Conservation (phyloP, 148 eudicot genomes). For the Rhododendron kiyosumense region DNA sequence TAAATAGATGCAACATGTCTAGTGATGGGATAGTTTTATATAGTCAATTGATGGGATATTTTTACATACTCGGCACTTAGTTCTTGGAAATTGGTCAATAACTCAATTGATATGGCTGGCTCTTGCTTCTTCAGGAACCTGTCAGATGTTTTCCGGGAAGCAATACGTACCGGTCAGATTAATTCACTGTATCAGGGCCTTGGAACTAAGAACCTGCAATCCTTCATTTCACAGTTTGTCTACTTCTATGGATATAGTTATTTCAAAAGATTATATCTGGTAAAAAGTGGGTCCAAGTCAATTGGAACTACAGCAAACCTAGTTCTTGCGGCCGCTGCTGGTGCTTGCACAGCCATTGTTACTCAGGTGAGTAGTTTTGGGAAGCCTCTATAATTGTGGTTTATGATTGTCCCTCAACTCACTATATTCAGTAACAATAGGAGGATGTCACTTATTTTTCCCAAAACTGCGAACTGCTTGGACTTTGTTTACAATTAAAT, state of each 20-base stretch:
- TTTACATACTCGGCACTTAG: not conserved
- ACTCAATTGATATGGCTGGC: not conserved
- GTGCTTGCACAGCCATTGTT: slow-evolving; percentile 44
- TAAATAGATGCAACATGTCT: not conserved
- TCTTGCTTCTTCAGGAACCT: slow-evolving; percentile 33
- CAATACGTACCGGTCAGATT: slow-evolving; percentile 36
- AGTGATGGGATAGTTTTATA: not conserved
- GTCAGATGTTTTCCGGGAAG: slow-evolving; percentile 48
- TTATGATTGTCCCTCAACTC: not conserved
- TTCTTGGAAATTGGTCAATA: not conserved
- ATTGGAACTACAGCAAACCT: slow-evolving; percentile 52
- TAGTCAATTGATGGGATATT: not conserved
- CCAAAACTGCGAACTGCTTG: not conserved
- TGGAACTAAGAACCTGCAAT: slow-evolving; percentile 52
- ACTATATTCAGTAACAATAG: not conserved
- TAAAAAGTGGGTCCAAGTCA: slow-evolving; percentile 35
- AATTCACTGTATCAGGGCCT: slow-evolving; percentile 53
- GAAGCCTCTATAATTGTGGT: not conserved
- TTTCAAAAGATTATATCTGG: slow-evolving; percentile 40
- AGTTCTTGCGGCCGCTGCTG: slow-evolving; percentile 53
- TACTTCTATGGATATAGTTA: slow-evolving; percentile 56
- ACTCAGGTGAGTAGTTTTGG: slow-evolving; percentile 36
- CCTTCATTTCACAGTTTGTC: slow-evolving; percentile 50
- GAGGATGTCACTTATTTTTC: not conserved
- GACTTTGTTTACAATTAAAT: not conserved